Evolutionary conservation across 2,329 filamentous ascomycete species (phyloP), one percentile per base, ranked within the genome.

Genomic region (Stylonectria norvegica): DNA sequence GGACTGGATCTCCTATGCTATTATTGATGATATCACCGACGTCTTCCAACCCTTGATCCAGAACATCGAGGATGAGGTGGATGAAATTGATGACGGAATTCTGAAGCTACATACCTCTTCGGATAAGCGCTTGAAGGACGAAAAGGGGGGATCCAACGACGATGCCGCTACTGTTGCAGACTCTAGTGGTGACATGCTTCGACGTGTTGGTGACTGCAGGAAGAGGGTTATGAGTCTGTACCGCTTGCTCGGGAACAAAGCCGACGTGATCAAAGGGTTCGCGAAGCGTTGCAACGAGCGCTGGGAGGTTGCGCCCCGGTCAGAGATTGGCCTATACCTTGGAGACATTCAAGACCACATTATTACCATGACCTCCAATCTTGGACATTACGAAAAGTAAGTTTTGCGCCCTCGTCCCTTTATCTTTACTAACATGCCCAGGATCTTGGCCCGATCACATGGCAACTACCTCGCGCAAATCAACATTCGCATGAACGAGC

Each of bases 331-430:
- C n/a, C 69, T 98, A 38, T 98, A 97, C 66, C 72, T 98, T 43
- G 93, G 93, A 47, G 93, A 98, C 69, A 98, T 98, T 49, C 93
- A 98, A 65, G 93, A 98, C 70, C 93, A 98, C 63, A 97, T 98
- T 55, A 83, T 98, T 55, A 98, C 93, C 48, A 98, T 98, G 93
- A 97, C 91, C 25, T 87, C 86, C 36, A 98, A 97, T 61, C 68
- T 98, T 59, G 86, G 83, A 51, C 93, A 98, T 62, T 97, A 97
- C 59, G 93, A 98, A 67, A 95, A 90, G 87, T 93, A 72, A 58
- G 83, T 72, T 14, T 20, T 12, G 10, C 35, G 17, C 7, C 15
- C 20, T 10, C 6, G 11, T 27, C 18, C n/a, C 16, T 22, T 25
- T 22, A 5, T 5, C n/a, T n/a, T 3, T 40, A 5, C 42, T 54